These are phyloP conservation scores for Wickerhamiella spandovensis DNA, from an alignment of 805 yeast genomes.

Conservation along the genomic window DNA sequence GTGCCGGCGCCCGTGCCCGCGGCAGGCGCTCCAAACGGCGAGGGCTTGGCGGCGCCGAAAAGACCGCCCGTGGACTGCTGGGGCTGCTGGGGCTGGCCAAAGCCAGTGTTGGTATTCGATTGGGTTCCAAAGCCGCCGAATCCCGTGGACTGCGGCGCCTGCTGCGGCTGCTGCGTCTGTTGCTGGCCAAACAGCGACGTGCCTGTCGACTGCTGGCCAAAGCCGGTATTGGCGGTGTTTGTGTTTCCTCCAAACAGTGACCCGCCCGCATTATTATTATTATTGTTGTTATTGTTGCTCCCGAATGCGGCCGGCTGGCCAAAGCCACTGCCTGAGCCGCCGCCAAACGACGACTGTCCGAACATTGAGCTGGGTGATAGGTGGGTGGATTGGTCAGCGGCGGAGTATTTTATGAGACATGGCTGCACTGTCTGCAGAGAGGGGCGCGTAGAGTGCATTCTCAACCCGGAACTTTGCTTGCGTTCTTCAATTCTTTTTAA, in stretches of 20 bases:
- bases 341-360: constrained; percentile 6
- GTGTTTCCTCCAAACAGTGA: constrained; percentile 1
- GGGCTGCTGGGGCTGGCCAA: constrained; percentile 7
- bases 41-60: constrained; percentile 12
- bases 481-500: no score
- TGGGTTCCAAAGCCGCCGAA: not conserved
- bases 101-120: constrained; percentile 1
- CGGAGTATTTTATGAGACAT: no score
- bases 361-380: constrained; percentile 5
- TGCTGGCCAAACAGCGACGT: constrained; percentile 1
- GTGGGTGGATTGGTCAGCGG: not conserved
- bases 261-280: constrained; percentile 10
- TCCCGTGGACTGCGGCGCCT: not conserved
- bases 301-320: constrained; percentile 14
- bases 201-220: constrained; percentile 1
- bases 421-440: no score
- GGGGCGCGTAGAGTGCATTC: no score
- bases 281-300: constrained; percentile 8
- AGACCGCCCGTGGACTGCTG: constrained; percentile 10
- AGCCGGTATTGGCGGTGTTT: not conserved
- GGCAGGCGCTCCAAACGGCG: constrained; percentile 11
- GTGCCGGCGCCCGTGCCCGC: constrained; percentile 18
- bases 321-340: constrained; percentile 7
- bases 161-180: not conserved
- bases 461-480: no score